Base-by-base conservation (phyloP, 1,284 basidiomycete genomes). In the Cryptococcus hybrid region DNA sequence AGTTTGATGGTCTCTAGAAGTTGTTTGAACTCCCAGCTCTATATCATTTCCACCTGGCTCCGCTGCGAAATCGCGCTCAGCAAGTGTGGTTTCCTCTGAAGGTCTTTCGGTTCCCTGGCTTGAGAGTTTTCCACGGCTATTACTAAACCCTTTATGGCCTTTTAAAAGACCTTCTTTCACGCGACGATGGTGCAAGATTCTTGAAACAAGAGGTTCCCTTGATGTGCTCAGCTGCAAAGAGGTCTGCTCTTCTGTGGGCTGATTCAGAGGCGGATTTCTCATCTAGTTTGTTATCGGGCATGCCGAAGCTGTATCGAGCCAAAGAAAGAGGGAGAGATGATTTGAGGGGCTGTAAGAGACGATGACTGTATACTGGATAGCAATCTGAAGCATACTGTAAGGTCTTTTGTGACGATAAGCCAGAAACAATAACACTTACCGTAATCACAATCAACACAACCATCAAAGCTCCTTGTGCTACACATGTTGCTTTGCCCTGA, bases 361-460 rank as follows among this genome's bases (percentile, higher is more conserved):
- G 66, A 84, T 83, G 62, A 92, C 81, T 57, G 88, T 78, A 24
- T 83, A 71, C 42, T 93, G 83, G 81, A 84, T 88, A 59, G 86
- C 84, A 0, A 81, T 80, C 86, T 89, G 57, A 5, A 34, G 18
- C 18, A 18, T 18, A 18, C 18, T 18, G 18, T 18, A 18, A 18
- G 18, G 18, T 18, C 18, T 18, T 18, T 18, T 18, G 18, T 18
- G 18, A 24, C 4, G n/a, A 48, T 43, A 18, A 4, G 30, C 35
- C 36, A 40, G 36, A 35, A 39, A 24, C 46, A 30, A 24, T 24
- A 24, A 34, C 9, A 77, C 85, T 76, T 65, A 89, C 86, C 3
- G 92, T 95, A 61, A 90, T 66, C 11, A 86, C 78, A 63, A 96
- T 89, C 48, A 97, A 79, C 4, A 93, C 84, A 42, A 96, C 74